phyloP scores from a whole-genome alignment of 371 early-diverging fungal species.

The Mortierella sp. region DNA sequence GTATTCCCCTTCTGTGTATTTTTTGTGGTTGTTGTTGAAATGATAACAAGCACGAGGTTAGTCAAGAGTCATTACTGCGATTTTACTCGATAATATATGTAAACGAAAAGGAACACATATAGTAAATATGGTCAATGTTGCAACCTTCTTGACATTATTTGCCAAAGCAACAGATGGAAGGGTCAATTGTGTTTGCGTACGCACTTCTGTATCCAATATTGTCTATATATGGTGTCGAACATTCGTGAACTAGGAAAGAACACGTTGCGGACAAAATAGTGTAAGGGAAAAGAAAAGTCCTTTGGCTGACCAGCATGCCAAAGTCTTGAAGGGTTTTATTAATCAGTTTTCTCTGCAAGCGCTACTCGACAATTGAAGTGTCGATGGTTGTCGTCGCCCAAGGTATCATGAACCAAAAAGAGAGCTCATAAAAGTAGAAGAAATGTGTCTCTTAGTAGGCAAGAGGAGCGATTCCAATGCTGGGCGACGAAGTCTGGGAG shows the following conservation, averaged over 20 bases:
- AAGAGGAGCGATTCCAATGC: conserved; percentile 48
- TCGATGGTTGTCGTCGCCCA: not conserved
- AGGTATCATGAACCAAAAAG: not conserved
- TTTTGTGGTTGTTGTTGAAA: not conserved
- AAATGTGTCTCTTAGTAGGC: not conserved
- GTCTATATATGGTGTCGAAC: not conserved
- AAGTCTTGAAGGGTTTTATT: not conserved
- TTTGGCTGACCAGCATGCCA: conserved; percentile 11
- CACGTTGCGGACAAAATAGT: not conserved
- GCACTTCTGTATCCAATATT: not conserved
- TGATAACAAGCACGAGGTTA: not conserved
- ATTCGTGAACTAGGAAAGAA: not conserved
- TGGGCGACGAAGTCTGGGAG: conserved; percentile 34
- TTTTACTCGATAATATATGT: too few species aligned
- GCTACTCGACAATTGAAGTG: not conserved
- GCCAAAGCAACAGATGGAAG: too few species aligned
- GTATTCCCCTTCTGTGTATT: not conserved
- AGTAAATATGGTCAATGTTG: too few species aligned
- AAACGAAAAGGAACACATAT: too few species aligned
- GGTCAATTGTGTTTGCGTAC: not conserved
- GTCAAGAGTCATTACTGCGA: not conserved
- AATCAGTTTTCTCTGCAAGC: not conserved
- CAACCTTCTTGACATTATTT: not conserved
- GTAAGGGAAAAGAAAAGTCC: not conserved
- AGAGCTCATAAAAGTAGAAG: not conserved